These are phyloP conservation scores for Ephemerocybe angulata DNA, from an alignment of 768 basidiomycete species.

Conservation along the genomic window DNA sequence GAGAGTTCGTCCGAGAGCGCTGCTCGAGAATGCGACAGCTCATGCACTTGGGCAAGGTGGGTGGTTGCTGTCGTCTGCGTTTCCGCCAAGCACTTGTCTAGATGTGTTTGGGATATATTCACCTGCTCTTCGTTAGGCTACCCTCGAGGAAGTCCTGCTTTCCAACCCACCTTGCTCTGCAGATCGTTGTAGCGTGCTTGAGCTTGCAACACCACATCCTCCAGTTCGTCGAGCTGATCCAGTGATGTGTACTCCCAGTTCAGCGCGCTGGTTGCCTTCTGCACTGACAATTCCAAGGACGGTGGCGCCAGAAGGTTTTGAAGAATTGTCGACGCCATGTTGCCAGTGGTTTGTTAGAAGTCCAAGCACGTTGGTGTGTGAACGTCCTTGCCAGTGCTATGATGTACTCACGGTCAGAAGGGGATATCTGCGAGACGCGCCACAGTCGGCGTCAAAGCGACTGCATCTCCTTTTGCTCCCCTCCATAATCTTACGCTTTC, in stretches of 20 bases:
- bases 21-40: conserved; percentile 73
- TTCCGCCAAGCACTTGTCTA: conserved; percentile 44
- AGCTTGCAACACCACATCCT: conserved; percentile 41
- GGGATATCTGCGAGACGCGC: too few species aligned
- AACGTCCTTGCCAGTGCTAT: too few species aligned
- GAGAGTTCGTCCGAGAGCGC: conserved; percentile 74
- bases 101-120: conserved; percentile 43
- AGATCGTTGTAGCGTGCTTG: conserved; percentile 38
- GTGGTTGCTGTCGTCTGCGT: conserved; percentile 45
- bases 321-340: conserved; percentile 37
- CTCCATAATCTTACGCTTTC: too few species aligned
- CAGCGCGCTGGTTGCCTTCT: conserved; percentile 35
- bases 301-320: conserved; percentile 49
- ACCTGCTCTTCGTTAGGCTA: conserved; percentile 38
- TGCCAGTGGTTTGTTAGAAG: conserved; percentile 12
- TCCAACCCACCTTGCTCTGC: conserved; percentile 41
- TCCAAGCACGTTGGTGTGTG: not conserved
- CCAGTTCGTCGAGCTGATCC: conserved; percentile 49
- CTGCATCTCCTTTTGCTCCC: too few species aligned
- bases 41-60: conserved; percentile 63
- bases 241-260: conserved; percentile 46
- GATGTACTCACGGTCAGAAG: too few species aligned
- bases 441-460: too few species aligned
- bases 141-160: conserved; percentile 1
- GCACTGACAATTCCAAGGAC: conserved; percentile 31